Evolutionary conservation across 352 stramenopile genomes (phyloP).

Genomic region (Aphanomyces astaci): DNA sequence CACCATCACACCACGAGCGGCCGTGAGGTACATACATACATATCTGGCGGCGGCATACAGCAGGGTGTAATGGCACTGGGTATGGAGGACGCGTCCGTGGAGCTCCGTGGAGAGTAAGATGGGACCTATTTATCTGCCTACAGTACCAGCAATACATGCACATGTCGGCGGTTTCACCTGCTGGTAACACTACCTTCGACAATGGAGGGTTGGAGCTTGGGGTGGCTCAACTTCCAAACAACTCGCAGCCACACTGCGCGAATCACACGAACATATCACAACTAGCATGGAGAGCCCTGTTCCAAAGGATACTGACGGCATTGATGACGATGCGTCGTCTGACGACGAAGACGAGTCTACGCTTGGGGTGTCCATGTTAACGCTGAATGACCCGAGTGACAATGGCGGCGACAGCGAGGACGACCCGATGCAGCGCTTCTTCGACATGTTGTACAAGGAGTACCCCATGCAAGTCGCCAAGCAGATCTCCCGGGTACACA

Average conservation of each 20-base stretch:
- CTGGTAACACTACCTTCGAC: neutral
- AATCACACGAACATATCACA: no score
- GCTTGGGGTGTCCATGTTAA: neutral
- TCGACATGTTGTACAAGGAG: slow-evolving; percentile 40
- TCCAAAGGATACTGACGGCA: neutral
- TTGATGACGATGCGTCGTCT: neutral
- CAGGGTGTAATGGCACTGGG: no score
- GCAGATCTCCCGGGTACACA: slow-evolving; percentile 30
- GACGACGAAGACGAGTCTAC: neutral
- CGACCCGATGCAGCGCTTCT: slow-evolving; percentile 23
- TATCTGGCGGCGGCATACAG: no score
- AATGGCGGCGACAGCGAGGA: neutral
- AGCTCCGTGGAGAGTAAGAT: no score
- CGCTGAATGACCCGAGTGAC: neutral
- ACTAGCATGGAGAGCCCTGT: neutral
- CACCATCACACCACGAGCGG: no score
- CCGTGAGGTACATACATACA: no score
- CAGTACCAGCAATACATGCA: neutral
- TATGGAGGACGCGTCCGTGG: no score
- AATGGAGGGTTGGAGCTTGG: neutral
- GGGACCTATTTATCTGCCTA: no score
- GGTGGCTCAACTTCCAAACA: neutral
- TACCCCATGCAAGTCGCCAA: slow-evolving; percentile 37
- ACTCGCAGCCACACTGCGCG: no score
- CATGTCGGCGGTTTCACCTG: neutral